Evolutionary conservation across 108 stramenopile species (phyloP).

Genomic region (Hondaea fermentalgiana): DNA sequence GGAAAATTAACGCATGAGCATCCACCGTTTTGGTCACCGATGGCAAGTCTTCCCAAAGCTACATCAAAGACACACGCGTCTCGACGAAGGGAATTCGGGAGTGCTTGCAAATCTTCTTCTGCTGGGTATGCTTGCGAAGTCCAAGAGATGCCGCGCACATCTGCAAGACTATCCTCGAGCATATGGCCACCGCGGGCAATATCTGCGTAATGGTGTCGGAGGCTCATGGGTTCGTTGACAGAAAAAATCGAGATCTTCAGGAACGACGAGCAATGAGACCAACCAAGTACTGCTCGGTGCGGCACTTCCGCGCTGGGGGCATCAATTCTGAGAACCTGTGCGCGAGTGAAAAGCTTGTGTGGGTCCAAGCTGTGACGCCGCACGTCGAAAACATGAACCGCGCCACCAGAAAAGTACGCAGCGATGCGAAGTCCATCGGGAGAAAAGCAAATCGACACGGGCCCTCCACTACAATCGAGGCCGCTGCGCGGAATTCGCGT

Average conservation of each 20-base stretch:
- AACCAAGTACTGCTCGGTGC: neutral
- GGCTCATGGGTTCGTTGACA: too few relatives aligned
- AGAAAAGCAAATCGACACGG: neutral
- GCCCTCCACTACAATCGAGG: too few relatives aligned
- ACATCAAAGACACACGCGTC: neutral
- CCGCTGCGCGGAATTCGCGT: too few relatives aligned
- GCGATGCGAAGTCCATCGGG: neutral
- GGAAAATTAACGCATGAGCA: too few relatives aligned
- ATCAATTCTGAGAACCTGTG: neutral
- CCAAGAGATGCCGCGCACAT: neutral
- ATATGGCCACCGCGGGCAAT: neutral
- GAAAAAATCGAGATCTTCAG: neutral
- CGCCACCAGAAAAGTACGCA: neutral
- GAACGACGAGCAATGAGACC: neutral
- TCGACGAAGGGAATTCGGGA: neutral
- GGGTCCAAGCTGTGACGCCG: neutral
- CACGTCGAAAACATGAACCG: neutral
- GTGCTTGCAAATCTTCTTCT: neutral
- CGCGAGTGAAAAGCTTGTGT: neutral
- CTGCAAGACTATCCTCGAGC: neutral
- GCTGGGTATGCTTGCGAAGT: neutral
- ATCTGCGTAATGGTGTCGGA: neutral
- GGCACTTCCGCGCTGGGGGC: neutral
- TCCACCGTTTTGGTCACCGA: neutral
- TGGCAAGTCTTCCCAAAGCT: neutral